Conservation (phyloP, 306 rosid species). For the Sicyos baderoa region DNA sequence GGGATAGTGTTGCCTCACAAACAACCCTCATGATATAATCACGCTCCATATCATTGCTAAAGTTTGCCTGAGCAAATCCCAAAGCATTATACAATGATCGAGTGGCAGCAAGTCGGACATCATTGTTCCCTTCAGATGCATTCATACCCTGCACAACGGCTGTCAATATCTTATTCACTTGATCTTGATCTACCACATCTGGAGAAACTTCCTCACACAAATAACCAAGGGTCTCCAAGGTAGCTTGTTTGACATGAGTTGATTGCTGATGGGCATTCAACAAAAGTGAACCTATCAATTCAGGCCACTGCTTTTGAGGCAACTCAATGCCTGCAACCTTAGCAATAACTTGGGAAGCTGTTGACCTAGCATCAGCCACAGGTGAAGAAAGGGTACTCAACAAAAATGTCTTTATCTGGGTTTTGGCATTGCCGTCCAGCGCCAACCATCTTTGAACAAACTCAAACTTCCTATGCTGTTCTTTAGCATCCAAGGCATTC, state of each 20-base stretch:
- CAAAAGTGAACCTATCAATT: slow-evolving; percentile 60
- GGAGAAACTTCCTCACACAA: slow-evolving; percentile 93
- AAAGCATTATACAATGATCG: slow-evolving; percentile 72
- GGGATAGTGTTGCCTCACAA: slow-evolving; percentile 81
- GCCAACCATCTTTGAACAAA: slow-evolving; percentile 77
- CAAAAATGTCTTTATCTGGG: slow-evolving; percentile 68
- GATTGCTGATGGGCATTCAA: slow-evolving; percentile 69
- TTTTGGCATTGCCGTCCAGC: slow-evolving; percentile 47
- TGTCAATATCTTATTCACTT: slow-evolving; percentile 86
- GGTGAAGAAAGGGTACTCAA: slow-evolving; percentile 66
- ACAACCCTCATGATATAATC: slow-evolving; percentile 81
- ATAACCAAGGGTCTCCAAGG: slow-evolving; percentile 91
- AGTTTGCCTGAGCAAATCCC: slow-evolving; percentile 90
- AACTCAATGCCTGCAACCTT: slow-evolving; percentile 86
- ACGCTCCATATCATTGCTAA: slow-evolving; percentile 85
- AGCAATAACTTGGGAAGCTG: slow-evolving; percentile 86
- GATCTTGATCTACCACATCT: slow-evolving; percentile 71
- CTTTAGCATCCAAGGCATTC: slow-evolving; percentile 93
- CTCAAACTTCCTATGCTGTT: slow-evolving; percentile 74
- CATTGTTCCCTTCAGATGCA: slow-evolving; percentile 66
- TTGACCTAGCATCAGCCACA: slow-evolving; percentile 70
- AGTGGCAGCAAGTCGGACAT: slow-evolving; percentile 84
- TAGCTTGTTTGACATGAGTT: slow-evolving; percentile 68
- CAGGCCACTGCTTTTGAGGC: slow-evolving; percentile 94
- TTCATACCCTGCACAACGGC: slow-evolving; percentile 96